These are phyloP conservation scores for Malbranchea zuffiana DNA, from an alignment of 2,329 filamentous ascomycete genomes.

Conservation along the genomic window DNA sequence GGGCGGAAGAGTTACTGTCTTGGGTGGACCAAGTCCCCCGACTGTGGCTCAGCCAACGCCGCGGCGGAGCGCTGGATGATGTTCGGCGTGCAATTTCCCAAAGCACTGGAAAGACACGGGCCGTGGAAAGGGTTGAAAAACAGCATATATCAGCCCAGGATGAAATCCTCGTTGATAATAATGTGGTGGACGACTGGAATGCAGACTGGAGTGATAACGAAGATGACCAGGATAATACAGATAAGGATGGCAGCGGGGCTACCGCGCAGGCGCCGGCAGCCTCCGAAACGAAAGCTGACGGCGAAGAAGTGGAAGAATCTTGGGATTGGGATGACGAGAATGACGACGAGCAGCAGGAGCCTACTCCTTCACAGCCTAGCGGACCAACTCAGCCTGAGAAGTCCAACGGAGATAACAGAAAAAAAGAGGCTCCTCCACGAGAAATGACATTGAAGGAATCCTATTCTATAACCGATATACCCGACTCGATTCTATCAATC, in stretches of 20 bases:
- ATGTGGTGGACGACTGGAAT: conserved; percentile 56
- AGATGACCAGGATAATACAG: conserved; percentile 6
- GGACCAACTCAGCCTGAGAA: conserved; percentile 14
- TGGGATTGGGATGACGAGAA: conserved; percentile 78
- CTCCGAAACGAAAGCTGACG: conserved; percentile 16
- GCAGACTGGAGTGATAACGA: conserved; percentile 60
- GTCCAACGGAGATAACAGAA: conserved; percentile 8
- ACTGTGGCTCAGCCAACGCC: conserved; percentile 75
- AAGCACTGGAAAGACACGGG: conserved; percentile 55
- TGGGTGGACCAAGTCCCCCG: conserved; percentile 74
- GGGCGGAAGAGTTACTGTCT: conserved; percentile 52
- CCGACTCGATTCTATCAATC: conserved; percentile 54
- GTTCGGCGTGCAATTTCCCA: conserved; percentile 58
- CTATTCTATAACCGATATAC: conserved; percentile 81
- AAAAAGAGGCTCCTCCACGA: conserved; percentile 26
- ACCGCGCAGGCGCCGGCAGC: too few species aligned
- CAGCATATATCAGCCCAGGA: conserved; percentile 64
- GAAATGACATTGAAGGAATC: conserved; percentile 73
- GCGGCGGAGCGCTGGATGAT: conserved; percentile 65
- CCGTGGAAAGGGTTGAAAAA: conserved; percentile 75
- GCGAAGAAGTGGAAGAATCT: conserved; percentile 46
- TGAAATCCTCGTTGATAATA: conserved; percentile 50
- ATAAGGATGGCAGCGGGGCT: conserved; percentile 2
- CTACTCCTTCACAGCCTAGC: conserved; percentile 15
- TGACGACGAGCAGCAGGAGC: conserved; percentile 26